phyloP scores from a whole-genome alignment of 805 yeast species.

The Candida odintsovae region DNA sequence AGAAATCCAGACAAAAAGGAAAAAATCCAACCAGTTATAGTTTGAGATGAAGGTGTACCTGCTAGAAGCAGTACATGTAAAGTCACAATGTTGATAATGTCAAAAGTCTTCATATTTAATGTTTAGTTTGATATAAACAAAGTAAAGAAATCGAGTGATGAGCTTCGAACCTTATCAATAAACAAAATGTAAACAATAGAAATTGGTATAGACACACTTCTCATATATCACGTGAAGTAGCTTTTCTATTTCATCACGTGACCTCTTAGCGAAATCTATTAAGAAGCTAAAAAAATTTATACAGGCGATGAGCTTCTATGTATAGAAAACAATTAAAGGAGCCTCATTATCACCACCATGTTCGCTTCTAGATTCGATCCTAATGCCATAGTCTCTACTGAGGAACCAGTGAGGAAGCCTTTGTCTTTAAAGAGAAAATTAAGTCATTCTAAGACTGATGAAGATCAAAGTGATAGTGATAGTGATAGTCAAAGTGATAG shows the following conservation, averaged over 20 bases:
- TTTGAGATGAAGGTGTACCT: not conserved
- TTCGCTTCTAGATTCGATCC: slow-evolving; percentile 67
- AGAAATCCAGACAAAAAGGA: no score
- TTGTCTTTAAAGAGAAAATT: slow-evolving; percentile 18
- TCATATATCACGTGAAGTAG: no score
- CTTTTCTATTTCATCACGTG: no score
- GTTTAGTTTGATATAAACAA: no score
- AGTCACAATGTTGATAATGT: not conserved
- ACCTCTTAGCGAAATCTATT: no score
- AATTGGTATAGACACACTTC: no score
- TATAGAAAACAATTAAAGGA: no score
- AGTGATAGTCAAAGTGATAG: slow-evolving; percentile 18
- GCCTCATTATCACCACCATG: slow-evolving; percentile 27
- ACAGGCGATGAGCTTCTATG: not conserved
- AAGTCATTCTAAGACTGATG: slow-evolving; percentile 5
- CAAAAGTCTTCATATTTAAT: no score
- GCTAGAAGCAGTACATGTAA: not conserved
- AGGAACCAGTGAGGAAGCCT: slow-evolving; percentile 1
- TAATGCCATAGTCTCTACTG: slow-evolving; percentile 14
- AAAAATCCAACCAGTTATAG: no score
- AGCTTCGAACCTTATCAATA: no score
- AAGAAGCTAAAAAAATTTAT: not conserved
- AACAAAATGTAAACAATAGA: no score
- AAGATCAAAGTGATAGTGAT: slow-evolving; percentile 12
- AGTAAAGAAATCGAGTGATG: not conserved